Evolutionary conservation across 225 moss, liverwort and hornwort genomes (phyloP).

Genomic region (Antitrichia curtipendula): DNA sequence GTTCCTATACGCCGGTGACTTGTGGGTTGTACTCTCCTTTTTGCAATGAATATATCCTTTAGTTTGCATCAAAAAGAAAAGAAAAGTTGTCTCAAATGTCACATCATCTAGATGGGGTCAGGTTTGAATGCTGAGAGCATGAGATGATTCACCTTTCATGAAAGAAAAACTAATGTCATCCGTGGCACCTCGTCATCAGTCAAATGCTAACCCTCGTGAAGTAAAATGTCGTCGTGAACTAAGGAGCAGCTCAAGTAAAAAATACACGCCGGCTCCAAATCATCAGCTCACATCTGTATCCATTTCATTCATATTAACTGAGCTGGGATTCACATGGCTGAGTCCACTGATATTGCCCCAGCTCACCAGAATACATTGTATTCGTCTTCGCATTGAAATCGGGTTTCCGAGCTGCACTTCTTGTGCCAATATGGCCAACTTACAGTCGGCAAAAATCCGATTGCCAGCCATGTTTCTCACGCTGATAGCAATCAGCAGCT

Average conservation of each 20-base stretch:
- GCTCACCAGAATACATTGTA: no score
- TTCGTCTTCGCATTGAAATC: background rate
- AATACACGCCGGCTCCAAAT: background rate
- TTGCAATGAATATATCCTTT: background rate
- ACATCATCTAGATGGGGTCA: no score
- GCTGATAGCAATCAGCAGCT: background rate
- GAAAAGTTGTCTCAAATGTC: background rate
- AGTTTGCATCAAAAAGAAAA: background rate
- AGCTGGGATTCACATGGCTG: background rate
- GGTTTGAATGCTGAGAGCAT: background rate
- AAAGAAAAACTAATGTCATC: background rate
- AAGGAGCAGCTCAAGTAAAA: background rate
- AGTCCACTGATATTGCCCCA: background rate
- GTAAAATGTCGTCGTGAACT: background rate
- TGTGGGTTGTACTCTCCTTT: background rate
- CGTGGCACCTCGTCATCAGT: background rate
- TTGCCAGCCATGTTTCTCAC: background rate
- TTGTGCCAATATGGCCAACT: background rate
- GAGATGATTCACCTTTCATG: background rate
- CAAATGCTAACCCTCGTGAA: background rate
- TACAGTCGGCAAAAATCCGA: background rate
- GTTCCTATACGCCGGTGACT: background rate
- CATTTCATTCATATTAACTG: background rate
- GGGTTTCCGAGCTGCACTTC: background rate
- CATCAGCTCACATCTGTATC: background rate